Conservation (phyloP, 495 filamentous ascomycete genomes). For the Hypoxylon subgilvum region DNA sequence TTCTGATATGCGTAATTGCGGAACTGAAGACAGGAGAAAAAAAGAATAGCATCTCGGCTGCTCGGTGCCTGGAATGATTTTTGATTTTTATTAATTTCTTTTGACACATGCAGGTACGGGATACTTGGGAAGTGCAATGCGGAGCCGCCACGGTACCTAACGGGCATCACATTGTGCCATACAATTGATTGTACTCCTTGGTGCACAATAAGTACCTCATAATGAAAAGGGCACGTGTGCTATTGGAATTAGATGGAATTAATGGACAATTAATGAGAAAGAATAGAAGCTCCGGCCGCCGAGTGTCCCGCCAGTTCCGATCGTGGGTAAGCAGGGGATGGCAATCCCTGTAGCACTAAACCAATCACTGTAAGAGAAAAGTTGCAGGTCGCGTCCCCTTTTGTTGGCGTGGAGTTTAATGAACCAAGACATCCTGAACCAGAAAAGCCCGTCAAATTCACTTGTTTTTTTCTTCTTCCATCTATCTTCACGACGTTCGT, state of each 20-base stretch:
- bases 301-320: constrained; percentile 34
- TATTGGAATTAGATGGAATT: not conserved
- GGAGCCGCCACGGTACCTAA: not conserved
- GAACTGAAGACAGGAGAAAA: not conserved
- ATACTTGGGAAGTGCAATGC: not conserved
- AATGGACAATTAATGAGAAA: too few species aligned
- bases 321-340: constrained; percentile 6
- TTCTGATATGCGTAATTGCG: not conserved
- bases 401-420: constrained; percentile 42
- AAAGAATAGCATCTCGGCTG: not conserved
- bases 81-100: not conserved
- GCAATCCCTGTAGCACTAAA: constrained; percentile 22
- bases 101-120: constrained; percentile 16
- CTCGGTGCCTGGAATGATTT: not conserved
- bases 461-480: constrained; percentile 26
- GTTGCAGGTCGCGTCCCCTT: constrained; percentile 26
- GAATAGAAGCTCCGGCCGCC: constrained; percentile 15
- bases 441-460: constrained; percentile 9
- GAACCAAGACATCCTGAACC: constrained; percentile 21
- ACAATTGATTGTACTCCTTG: too few species aligned
- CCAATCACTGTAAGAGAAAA: constrained; percentile 17
- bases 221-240: constrained; percentile 16
- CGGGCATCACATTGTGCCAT: not conserved
- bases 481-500: constrained; percentile 27
- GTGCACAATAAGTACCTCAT: too few species aligned